Percentiles rank a stretch among this genome's conserved stretches.
These are phyloP conservation scores for Chytridium lagenaria DNA, from an alignment of 371 early-diverging fungal genomes.

Conservation along the genomic window DNA sequence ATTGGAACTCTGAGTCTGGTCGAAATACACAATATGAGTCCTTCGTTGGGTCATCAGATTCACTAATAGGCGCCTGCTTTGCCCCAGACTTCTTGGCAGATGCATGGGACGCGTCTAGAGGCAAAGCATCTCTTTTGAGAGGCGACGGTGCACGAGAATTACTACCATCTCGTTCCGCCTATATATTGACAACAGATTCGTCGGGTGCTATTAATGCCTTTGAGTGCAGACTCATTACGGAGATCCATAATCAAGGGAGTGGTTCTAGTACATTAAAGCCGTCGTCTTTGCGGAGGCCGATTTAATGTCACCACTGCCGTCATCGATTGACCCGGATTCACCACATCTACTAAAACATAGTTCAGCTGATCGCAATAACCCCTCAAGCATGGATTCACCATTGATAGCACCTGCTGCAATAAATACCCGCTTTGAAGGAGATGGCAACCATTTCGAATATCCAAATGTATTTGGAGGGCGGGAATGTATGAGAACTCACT, in stretches of 20 bases:
- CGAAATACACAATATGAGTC: constrained; percentile 38
- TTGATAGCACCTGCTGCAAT: constrained; percentile 57
- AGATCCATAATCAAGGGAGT: neutral
- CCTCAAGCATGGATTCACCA: constrained; percentile 90
- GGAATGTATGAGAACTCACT: neutral
- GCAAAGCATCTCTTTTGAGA: neutral
- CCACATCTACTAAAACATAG: constrained; percentile 92
- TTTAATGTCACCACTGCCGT: constrained; percentile 53
- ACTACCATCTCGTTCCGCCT: neutral
- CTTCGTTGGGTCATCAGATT: constrained; percentile 36
- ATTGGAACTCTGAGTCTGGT: constrained; percentile 45
- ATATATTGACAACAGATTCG: neutral
- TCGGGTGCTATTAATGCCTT: neutral
- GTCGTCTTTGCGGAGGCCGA: neutral
- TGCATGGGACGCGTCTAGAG: constrained; percentile 13
- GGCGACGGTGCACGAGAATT: neutral
- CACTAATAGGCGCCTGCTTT: constrained; percentile 41
- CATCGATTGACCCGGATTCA: constrained; percentile 83
- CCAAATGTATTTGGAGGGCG: neutral
- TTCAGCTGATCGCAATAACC: constrained; percentile 91
- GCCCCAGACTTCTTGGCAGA: constrained; percentile 41
- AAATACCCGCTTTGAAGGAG: neutral
- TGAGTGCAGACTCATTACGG: neutral
- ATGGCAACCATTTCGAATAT: neutral
- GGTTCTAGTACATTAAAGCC: neutral